Base-by-base conservation (phyloP, 2,329 filamentous ascomycete species). In the Aphanocladium album region DNA sequence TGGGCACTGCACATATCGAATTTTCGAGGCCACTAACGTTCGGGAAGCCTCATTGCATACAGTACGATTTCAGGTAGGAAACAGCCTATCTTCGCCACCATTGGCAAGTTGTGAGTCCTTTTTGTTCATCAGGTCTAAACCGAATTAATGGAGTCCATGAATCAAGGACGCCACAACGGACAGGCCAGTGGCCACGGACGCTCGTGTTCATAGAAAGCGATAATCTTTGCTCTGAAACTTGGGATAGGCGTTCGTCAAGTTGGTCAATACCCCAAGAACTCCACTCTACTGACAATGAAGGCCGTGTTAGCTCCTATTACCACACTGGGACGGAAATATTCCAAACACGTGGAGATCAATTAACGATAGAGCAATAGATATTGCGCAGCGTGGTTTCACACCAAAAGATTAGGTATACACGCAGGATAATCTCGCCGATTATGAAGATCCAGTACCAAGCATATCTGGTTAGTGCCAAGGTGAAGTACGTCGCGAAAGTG, bases 111-210 rank as follows among this genome's bases (percentile, higher is more conserved):
- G n/a, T 8, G 64, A 62, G 7, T 60, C 62, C 62, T 67, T 64
- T 64, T 56, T 66, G 21, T 60, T 65, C 64, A 76, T 74, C 64
- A 73, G 69, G 7, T 60, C 46, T 49, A 74, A 68, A 8, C 73
- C 71, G 54, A 75, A 74, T 53, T 71, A 67, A 46, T 60, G 30
- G 53, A 72, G 69, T 0, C 71, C 73, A 61, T 77, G 74, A 19
- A 71, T 67, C 19, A 76, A 70, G 6, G 74, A 74, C 12, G 68
- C 71, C 27, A 77, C 59, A 5, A 68, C 72, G 5, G 72, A 76
- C 27, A 76, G 53, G 14, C 73, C 74, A 7, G 72, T 75, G 25
- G 67, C 69, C 19, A 76, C 68, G 46, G 76, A 75, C 4, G 68
- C 70, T 21, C 69, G 61, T 33, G 73, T 64, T 51, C 75, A 71